Conservation (phyloP, 192 early-diverging fungal species). For the Thamnidium elegans region DNA sequence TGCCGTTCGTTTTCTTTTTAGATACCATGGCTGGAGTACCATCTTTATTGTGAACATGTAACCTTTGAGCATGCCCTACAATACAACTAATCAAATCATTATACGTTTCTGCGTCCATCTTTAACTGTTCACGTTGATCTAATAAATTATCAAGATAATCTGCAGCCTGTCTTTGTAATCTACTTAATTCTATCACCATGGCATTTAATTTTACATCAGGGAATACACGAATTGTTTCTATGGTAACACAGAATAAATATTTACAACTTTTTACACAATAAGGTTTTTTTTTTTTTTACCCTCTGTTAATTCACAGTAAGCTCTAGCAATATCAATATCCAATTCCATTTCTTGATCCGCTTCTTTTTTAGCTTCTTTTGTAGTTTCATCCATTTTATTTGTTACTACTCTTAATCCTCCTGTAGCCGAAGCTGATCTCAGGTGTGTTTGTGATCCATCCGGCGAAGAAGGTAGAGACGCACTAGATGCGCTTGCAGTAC, state of each 20-base stretch:
- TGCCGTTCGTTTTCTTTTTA: slow-evolving; percentile 24
- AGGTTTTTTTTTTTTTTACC: slow-evolving; percentile 8
- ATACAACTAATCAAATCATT: slow-evolving; percentile 59
- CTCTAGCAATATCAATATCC: slow-evolving; percentile 41
- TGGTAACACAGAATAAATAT: neutral
- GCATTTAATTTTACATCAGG: slow-evolving; percentile 48
- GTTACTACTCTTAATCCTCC: neutral
- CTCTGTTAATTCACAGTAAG: slow-evolving; percentile 41
- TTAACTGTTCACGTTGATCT: slow-evolving; percentile 57
- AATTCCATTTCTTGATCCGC: slow-evolving; percentile 31
- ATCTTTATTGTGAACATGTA: slow-evolving; percentile 30
- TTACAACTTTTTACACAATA: neutral
- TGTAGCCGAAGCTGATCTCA: slow-evolving; percentile 6
- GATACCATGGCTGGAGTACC: slow-evolving; percentile 35
- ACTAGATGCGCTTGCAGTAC: neutral
- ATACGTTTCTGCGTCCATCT: slow-evolving; percentile 62
- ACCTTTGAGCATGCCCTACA: slow-evolving; percentile 53
- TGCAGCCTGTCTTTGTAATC: slow-evolving; percentile 49
- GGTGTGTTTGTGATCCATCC: neutral
- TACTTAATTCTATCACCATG: slow-evolving; percentile 43
- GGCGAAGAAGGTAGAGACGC: slow-evolving; percentile 2
- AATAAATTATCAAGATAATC: slow-evolving; percentile 53
- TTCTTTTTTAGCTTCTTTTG: slow-evolving; percentile 10
- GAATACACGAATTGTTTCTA: slow-evolving; percentile 49
- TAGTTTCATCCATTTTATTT: neutral